Percentiles rank a stretch among this genome's conserved stretches.
Conservation (phyloP, 306 rosid species). For the Cicer pinnatifidum region DNA sequence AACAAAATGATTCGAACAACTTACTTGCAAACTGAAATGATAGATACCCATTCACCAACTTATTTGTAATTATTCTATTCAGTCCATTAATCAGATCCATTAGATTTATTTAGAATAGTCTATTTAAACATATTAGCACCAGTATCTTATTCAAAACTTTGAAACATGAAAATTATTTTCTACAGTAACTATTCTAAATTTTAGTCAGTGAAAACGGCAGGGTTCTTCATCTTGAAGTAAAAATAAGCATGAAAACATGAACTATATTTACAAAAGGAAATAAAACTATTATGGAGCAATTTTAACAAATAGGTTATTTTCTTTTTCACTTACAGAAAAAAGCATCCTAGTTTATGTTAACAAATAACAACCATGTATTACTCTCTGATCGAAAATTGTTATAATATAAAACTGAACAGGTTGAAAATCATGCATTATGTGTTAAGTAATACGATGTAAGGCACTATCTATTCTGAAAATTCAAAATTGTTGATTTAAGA, state of each 20-base stretch:
- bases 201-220: neutral
- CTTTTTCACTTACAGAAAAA: constrained; percentile 32
- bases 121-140: no score
- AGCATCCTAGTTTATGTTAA: constrained; percentile 18
- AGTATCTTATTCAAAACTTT: no score
- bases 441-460: constrained; percentile 15
- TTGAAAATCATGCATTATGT: constrained; percentile 17
- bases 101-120: no score
- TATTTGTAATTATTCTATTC: no score
- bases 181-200: neutral
- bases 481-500: constrained; percentile 27
- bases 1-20: no score
- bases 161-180: no score
- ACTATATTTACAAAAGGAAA: constrained; percentile 10
- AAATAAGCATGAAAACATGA: constrained; percentile 11
- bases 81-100: no score
- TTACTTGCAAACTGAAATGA: no score
- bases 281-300: constrained; percentile 4
- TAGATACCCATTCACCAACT: no score
- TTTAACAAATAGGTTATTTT: constrained; percentile 6
- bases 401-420: constrained; percentile 16
- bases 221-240: constrained; percentile 13
- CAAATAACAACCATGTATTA: neutral
- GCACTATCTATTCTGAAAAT: constrained; percentile 29
- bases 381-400: constrained; percentile 1